Base-by-base conservation (phyloP, 1,284 basidiomycete genomes). In the Cryptococcus sp. region DNA sequence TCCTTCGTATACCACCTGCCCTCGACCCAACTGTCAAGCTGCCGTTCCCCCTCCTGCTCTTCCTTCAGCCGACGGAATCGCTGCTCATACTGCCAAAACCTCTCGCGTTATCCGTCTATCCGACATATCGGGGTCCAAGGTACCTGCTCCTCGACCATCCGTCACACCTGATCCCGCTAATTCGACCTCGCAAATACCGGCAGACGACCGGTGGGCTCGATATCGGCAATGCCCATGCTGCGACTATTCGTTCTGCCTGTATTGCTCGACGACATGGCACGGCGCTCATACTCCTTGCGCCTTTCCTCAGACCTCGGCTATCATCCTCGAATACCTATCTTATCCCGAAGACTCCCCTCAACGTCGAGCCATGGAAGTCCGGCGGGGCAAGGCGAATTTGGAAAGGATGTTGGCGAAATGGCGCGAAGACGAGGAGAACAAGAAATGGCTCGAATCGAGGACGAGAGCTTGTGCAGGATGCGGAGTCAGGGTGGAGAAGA, bases 401-500 rank as follows among this genome's bases (percentile, higher is more conserved):
- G 59, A 65, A 43, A 57, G 60, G 48, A 63, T 71, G 60, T 60
- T 68, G 1, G 46, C 40, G 1, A 56, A 67, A 35, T 66, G 56
- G 45, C 37, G 52, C 28, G 70, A 72, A 47, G 66, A 69, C 47
- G 60, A 68, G 46, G 59, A 58, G 52, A 72, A 72, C 49, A 60
- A 52, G 34, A 52, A 58, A 36, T 73, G 70, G 71, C 47, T 73
- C 14, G 59, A 66, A 18, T 51, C 50, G 22, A 59, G 57, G 35
- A 69, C 69, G 7, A 58, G 64, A 18, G 54, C 58, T 25, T 74
- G 72, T 54, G 55, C 69, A 2, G 64, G 65, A 12, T 74, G 72
- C 52, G 57, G 60, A 1, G 66, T 68, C n/a, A 46, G 61, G 21
- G 66, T 72, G 7, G 66, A 74, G 47, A 72, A 72, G 58, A 67